Percentiles rank a stretch among this genome's conserved stretches.
These are phyloP conservation scores for Pulveroboletus sp. DNA, from an alignment of 1,284 basidiomycete species.

Conservation along the genomic window DNA sequence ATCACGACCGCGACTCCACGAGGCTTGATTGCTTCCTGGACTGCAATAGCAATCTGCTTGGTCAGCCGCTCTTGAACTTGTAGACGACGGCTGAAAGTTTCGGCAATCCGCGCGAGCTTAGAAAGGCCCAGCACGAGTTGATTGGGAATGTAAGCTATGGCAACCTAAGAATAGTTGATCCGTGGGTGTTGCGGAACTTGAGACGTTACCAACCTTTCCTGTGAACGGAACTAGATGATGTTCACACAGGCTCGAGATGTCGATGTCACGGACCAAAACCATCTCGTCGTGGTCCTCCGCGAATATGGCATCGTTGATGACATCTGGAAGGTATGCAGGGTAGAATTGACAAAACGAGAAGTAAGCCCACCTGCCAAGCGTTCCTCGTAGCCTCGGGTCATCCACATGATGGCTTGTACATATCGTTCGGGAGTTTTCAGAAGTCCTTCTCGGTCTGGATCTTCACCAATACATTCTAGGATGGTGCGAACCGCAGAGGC, in stretches of 20 bases:
- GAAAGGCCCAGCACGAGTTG: slow-evolving; percentile 94
- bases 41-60: slow-evolving; percentile 95
- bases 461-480: slow-evolving; percentile 97
- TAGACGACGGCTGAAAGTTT: slow-evolving; percentile 93
- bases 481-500: slow-evolving; percentile 87
- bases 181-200: slow-evolving; percentile 20
- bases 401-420: slow-evolving; percentile 97
- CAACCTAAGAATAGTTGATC: slow-evolving; percentile 47
- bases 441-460: slow-evolving; percentile 93
- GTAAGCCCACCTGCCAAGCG: slow-evolving; percentile 69
- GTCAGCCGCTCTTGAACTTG: slow-evolving; percentile 99
- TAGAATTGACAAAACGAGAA: slow-evolving; percentile 14
- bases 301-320: slow-evolving; percentile 98
- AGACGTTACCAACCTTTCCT: slow-evolving; percentile 76
- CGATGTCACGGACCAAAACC: slow-evolving; percentile 98
- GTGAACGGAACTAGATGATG: slow-evolving; percentile 99
- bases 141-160: slow-evolving; percentile 94
- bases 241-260: slow-evolving; percentile 96
- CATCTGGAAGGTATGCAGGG: slow-evolving; percentile 57
- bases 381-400: slow-evolving; percentile 99
- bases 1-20: slow-evolving; percentile 99
- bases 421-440: slow-evolving; percentile 93
- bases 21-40: slow-evolving; percentile 96
- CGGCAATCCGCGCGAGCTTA: slow-evolving; percentile 96
- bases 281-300: slow-evolving; percentile 99